Base-by-base conservation (phyloP, 2,329 filamentous ascomycete genomes). In the Lizonia empirigonia region DNA sequence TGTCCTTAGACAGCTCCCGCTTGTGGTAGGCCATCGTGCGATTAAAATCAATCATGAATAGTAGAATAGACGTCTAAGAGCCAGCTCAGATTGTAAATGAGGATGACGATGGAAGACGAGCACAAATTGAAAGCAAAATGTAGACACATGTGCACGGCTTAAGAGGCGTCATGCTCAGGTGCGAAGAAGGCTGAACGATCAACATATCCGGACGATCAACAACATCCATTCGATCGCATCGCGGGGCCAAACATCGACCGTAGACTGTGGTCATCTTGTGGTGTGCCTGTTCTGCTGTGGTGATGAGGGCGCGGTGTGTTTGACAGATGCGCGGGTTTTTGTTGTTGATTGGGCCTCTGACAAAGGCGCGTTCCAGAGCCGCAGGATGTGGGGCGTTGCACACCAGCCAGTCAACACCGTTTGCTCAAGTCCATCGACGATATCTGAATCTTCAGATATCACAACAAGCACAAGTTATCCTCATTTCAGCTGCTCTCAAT, bases 1-100 rank as follows among this genome's bases (percentile, higher is more conserved):
- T 60, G 44, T 65, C 54, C 22, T 52, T 45, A 8, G 57, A 60
- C 7, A 34, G 38, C 38, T 45, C 41, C 49, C 53, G 51, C 20
- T 41, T 55, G 18, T 53, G 47, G 33, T 20, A 30, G 23, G 45
- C 36, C 55, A 62, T 63, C n/a, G 4, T 46, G 32, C 16, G 16
- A 19, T 44, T 36, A 37, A 26, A 8, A n/a, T 32, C 15, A 20
- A 16, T 19, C 8, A 33, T 30, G 32, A 46, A 15, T n/a, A 37
- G 24, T 8, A 16, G 29, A 22, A 5, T 6, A 6, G 8, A 13
- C 19, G 15, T n/a, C 5, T 15, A 36, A 46, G 36, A 51, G 32
- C 42, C 41, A 23, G 42, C 49, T 51, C 49, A 41, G 15, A 24
- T 23, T 8, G 26, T 18, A 18, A 13, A 35, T 27, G 7, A 16